A percentile compares a stretch with the other conserved stretches of the same genome.
phyloP scores from a whole-genome alignment of 805 yeast genomes.

The Teunomyces pallodes region DNA sequence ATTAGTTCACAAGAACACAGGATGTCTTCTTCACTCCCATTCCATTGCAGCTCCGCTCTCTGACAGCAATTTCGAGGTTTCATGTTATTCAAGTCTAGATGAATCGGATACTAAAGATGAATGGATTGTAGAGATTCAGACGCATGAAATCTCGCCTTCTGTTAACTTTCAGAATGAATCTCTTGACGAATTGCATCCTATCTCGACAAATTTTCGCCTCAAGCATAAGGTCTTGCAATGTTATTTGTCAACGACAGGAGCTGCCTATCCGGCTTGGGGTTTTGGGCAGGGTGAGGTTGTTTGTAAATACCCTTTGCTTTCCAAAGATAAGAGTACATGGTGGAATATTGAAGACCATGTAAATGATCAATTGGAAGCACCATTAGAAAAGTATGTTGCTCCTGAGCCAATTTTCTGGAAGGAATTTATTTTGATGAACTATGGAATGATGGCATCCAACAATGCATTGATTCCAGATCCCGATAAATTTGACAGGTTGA shows the following conservation, averaged over 20 bases:
- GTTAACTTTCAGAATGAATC: conserved; percentile 47
- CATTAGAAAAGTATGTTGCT: conserved; percentile 30
- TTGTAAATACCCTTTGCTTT: conserved; percentile 53
- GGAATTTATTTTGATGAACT: conserved; percentile 70
- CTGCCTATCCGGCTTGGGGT: conserved; percentile 76
- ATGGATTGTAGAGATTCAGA: conserved; percentile 84
- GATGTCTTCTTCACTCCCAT: conserved; percentile 82
- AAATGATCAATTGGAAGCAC: conserved; percentile 44
- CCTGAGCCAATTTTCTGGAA: conserved; percentile 52
- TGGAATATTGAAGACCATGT: conserved; percentile 78
- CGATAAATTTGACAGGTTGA: conserved; percentile 68
- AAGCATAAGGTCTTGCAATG: conserved; percentile 64
- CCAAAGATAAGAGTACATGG: conserved; percentile 64
- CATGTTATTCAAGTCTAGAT: conserved; percentile 75
- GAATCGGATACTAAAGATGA: conserved; percentile 81
- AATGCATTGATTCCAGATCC: conserved; percentile 78
- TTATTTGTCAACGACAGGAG: conserved; percentile 73
- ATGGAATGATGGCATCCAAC: conserved; percentile 81
- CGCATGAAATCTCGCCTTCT: conserved; percentile 48
- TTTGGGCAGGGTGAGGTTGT: conserved; percentile 79
- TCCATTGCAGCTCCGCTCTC: conserved; percentile 71
- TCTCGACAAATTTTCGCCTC: conserved; percentile 70
- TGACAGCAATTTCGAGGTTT: conserved; percentile 70
- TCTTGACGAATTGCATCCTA: conserved; percentile 58
- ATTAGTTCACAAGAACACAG: conserved; percentile 66